Evolutionary conservation across 1,139 yeast genomes (phyloP), one percentile per base, ranked within the genome.

Genomic region (Pichia sp.): DNA sequence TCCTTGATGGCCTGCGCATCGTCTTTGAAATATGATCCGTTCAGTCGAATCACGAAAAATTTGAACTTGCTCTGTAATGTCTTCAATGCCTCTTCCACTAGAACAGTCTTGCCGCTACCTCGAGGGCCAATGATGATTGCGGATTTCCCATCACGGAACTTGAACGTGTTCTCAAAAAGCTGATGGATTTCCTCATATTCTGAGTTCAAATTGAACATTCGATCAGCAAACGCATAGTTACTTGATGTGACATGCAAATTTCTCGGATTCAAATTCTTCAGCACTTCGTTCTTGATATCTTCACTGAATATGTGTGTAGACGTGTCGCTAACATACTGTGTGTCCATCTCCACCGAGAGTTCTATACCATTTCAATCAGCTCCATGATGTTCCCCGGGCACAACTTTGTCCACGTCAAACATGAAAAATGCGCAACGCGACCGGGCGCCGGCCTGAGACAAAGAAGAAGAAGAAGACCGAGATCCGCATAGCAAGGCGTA

Each of bases 1-100:
- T 87, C 94, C 44, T 92, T 72, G 9, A 92, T 73, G 0, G 97
- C 97, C 44, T 75, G 68, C 42, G 71, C 73, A 57, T 92, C 98
- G 55, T 84, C 92, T 3, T 75, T 61, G 57, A 86, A 95, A 3
- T 82, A 72, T 33, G 73, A 65, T 0, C 97, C 95, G 49, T 83
- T 80, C 37, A 92, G 65, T 33, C 73, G 62, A 9, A 92, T 76
- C 0, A 75, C 69, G 27, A 90, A 68, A 58, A 80, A 87, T 44
- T 71, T 62, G 2, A 64, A 58, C 33, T 8, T 8, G 10, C 11
- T 31, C 52, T 69, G 29, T 28, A 88, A 64, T n/a, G 69, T 64
- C 0, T 61, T 52, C 29, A 92, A 51, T 0, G 85, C 86, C 5
- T 69, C 64, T 39, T 82, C 72, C 7, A 90, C 68, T 9, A 85